Base-by-base conservation (phyloP, 495 filamentous ascomycete genomes). In the Antarctomyces pellizariae region DNA sequence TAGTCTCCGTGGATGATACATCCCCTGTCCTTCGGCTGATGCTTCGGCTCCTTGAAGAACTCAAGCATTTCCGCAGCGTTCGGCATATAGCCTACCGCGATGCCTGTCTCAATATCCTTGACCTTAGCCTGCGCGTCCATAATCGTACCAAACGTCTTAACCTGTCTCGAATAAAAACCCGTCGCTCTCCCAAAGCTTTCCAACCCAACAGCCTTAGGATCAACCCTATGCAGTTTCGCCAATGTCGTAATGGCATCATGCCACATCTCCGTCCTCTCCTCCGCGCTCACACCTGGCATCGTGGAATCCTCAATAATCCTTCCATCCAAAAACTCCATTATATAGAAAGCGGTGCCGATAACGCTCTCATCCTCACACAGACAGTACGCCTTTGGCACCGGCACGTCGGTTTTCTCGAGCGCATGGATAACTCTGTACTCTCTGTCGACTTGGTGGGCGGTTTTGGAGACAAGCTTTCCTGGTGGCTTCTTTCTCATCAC, bases 401-500 rank as follows among this genome's bases (percentile, higher is more conserved):
- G 80, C 15, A 97, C 80, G 45, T 78, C 67, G 10, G 75, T 84
- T 12, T 53, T 42, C 13, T 66, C 64, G 10, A 97, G 58, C 1
- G 84, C 82, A 43, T 75, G 64, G 41, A 97, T 77, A 39, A 92
- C 70, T 42, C 71, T 67, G 53, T 84, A 84, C 47, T 97, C 86
- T 34, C 86, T 75, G 49, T 97, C 86, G 32, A 97, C 84, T 40
- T 78, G 71, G 54, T 97, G 86, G 6, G 86, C 86, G 0, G 83
- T 83, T 49, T 79, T 83, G 29, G 76, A 89, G 14, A 93, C 59
- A 2, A 97, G 70, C 49, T 70, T 65, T 38, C 86, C 84, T 2
- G 84, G 82, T 6, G 86, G 86, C 52, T 93, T 93, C 62, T 97
- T 93, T 40, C 84, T 75, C 45, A 93, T 55, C 5, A 92, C 84